Evolutionary conservation across 1,284 basidiomycete genomes (phyloP).

Genomic region (Anthracocystis setariae): DNA sequence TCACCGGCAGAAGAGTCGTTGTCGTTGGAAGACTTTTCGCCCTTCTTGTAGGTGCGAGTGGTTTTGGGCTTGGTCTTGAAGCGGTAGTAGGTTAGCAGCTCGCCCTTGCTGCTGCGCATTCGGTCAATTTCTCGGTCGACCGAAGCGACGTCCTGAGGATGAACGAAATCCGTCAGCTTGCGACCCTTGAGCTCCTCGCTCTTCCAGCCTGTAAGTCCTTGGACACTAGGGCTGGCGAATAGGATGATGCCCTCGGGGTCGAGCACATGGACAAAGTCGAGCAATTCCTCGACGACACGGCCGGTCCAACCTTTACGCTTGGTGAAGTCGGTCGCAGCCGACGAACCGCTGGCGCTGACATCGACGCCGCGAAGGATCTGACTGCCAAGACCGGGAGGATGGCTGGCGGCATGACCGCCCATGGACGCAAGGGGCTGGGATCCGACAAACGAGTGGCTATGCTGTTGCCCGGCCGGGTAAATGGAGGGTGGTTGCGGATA

Average conservation of each 20-base stretch:
- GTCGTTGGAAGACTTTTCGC: conserved; percentile 27
- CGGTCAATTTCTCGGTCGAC: conserved; percentile 51
- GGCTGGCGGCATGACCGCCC: conserved; percentile 51
- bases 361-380: conserved; percentile 51
- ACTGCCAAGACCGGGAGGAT: conserved; percentile 52
- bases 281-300: conserved; percentile 59
- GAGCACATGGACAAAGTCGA: conserved; percentile 62
- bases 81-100: conserved; percentile 58
- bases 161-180: conserved; percentile 56
- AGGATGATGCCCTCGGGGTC: conserved; percentile 53
- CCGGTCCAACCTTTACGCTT: conserved; percentile 62
- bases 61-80: conserved; percentile 55
- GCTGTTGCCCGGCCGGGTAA: conserved; percentile 30
- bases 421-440: conserved; percentile 35
- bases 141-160: conserved; percentile 56
- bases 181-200: conserved; percentile 56
- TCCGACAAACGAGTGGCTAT: conserved; percentile 31
- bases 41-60: conserved; percentile 21
- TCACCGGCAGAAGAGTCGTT: conserved; percentile 38
- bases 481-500: conserved; percentile 28
- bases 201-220: conserved; percentile 58
- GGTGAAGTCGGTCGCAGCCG: conserved; percentile 59
- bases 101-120: conserved; percentile 45
- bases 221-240: conserved; percentile 55
- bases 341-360: conserved; percentile 44